Evolutionary conservation across 352 stramenopile species (phyloP), one percentile per base, ranked within the genome.

Genomic region (Globisporangium middletonii): DNA sequence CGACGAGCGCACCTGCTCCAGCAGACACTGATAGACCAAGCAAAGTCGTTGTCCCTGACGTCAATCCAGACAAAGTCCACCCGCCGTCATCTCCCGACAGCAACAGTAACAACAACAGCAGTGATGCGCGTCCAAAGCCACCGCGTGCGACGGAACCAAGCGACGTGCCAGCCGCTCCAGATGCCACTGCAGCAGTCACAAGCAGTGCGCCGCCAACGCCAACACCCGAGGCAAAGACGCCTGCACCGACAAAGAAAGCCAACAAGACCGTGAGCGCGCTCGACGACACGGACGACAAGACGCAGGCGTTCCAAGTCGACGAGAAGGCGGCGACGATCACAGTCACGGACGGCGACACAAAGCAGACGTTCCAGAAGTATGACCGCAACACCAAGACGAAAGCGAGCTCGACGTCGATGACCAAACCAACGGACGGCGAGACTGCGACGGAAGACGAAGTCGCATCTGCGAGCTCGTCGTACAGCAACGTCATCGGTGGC

Each of bases 401-500:
- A 26, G 16, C 48, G 26, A 50, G 8, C 16, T 27, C 35, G 33
- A 41, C 38, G 3, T 11, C 16, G n/a, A 47, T 47, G 42, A 35
- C 42, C 5, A 23, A 19, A 8, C 42, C 42, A 1, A 45, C 12
- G 6, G 12, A 5, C 12, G 16, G 12, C 41, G 41, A 45, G 41
- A 55, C 15, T 35, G n/a, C 19, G 13, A 51, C 30, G 16, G 55
- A 57, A 6, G 12, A 33, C 30, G 46, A 49, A 11, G 30, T 19
- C 19, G 28, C 19, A 19, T 35, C 52, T 1, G 28, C 50, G 4
- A 62, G 33, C 16, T 42, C 48, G 41, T 45, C 48, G 27, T 67
- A 63, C 26, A 50, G 57, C 50, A 68, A 65, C 7, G 56, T 83
- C 19, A 62, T 83, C 45, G 73, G 81, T 50, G 74, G 76, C 42